Evolutionary conservation across 2,329 filamentous ascomycete genomes (phyloP).

Genomic region (Uncinocarpus reesii): DNA sequence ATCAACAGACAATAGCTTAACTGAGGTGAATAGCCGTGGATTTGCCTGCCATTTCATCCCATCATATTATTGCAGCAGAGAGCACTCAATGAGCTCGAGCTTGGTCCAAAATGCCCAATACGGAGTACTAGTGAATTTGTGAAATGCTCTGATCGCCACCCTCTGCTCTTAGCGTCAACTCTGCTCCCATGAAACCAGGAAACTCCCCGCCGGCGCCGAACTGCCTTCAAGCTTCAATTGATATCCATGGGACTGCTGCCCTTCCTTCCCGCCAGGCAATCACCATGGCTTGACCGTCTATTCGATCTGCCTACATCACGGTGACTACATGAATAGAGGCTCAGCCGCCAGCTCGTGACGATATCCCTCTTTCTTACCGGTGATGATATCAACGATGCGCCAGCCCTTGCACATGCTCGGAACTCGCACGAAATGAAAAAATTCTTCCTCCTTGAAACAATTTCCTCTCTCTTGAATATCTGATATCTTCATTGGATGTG

Average conservation of each 20-base stretch:
- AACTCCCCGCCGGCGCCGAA: neutral
- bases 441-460: neutral
- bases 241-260: neutral
- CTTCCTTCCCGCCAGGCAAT: neutral
- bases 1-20: too few species aligned
- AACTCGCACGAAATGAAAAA: neutral
- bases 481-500: neutral
- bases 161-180: neutral
- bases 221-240: neutral
- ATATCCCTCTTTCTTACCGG: neutral
- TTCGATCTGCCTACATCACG: neutral
- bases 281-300: neutral
- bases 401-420: conserved; percentile 1
- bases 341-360: neutral
- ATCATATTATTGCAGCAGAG: neutral
- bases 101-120: neutral
- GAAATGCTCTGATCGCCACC: neutral
- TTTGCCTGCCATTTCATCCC: too few species aligned
- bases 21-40: too few species aligned
- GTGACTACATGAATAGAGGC: neutral
- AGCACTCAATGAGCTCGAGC: neutral
- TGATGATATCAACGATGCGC: neutral
- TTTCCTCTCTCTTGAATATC: neutral
- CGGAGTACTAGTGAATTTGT: too few species aligned
- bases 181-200: neutral